These are phyloP conservation scores for Curvularia hawaiiensis DNA, from an alignment of 2,329 filamentous ascomycete genomes.

Conservation along the genomic window DNA sequence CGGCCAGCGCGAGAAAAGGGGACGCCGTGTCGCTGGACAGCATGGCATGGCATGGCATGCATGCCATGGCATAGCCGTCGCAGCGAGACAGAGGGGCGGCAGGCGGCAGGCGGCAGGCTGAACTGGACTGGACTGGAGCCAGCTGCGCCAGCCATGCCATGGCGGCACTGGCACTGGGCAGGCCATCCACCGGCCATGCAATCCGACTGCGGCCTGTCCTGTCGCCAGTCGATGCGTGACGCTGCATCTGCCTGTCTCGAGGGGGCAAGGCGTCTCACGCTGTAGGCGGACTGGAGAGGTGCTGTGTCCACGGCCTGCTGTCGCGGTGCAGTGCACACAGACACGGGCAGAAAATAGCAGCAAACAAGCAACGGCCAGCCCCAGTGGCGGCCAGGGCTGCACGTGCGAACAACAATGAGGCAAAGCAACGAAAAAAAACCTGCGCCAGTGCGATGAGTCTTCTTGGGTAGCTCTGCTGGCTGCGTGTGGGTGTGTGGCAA, in stretches of 20 bases:
- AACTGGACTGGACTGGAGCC: slow-evolving; percentile 15
- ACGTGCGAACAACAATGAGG: slow-evolving; percentile 1
- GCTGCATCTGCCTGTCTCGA: neutral
- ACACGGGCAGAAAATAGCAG: neutral
- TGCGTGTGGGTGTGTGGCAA: slow-evolving; percentile 32
- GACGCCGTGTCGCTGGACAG: slow-evolving; percentile 3
- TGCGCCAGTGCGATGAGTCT: slow-evolving; percentile 25
- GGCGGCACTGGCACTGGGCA: slow-evolving; percentile 27
- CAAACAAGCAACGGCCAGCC: neutral
- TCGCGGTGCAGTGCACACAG: no score
- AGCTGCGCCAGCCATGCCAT: slow-evolving; percentile 24
- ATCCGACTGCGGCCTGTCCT: no score
- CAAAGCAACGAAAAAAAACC: slow-evolving; percentile 8
- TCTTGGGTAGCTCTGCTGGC: slow-evolving; percentile 2
- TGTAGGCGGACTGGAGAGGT: no score
- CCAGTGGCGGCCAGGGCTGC: neutral
- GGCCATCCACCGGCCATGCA: slow-evolving; percentile 8
- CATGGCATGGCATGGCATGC: no score
- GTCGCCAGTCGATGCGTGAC: slow-evolving; percentile 15
- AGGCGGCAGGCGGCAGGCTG: slow-evolving; percentile 8
- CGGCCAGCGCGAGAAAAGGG: slow-evolving; percentile 18
- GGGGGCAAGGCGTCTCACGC: slow-evolving; percentile 23
- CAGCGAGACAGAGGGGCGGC: neutral
- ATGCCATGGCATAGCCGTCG: no score
- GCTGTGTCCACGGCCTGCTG: no score